Evolutionary conservation across 2,329 filamentous ascomycete species (phyloP).

Genomic region (Fusarium pininemorale): DNA sequence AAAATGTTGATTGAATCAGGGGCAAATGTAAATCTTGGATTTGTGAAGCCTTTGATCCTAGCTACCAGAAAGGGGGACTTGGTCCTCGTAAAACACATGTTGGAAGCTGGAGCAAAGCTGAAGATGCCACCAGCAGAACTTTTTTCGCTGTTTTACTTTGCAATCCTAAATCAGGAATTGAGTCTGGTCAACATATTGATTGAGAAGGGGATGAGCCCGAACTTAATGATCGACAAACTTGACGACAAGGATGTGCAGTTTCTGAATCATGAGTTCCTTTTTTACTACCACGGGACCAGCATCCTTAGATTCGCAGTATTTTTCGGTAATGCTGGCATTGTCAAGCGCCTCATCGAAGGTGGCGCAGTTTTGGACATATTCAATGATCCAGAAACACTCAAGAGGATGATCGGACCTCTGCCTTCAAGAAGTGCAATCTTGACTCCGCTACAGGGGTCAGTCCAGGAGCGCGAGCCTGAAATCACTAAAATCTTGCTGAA

Average conservation of each 20-base stretch:
- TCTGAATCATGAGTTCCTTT: no score
- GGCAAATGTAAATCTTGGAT: rapidly evolving
- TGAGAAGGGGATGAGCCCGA: no score
- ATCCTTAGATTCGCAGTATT: no score
- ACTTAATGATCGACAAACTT: rapidly evolving
- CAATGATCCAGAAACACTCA: rapidly evolving
- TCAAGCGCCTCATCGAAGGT: neutral
- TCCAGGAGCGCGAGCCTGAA: rapidly evolving
- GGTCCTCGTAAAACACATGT: constrained; percentile 39
- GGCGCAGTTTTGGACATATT: neutral
- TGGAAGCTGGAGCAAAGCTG: constrained; percentile 43
- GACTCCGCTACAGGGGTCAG: neutral
- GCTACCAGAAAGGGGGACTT: constrained; percentile 19
- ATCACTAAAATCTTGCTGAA: neutral
- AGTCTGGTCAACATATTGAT: neutral
- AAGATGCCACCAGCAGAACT: neutral
- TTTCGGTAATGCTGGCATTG: rapidly evolving
- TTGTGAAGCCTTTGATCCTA: rapidly evolving
- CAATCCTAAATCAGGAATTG: rapidly evolving
- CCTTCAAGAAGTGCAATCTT: rapidly evolving
- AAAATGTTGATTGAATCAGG: neutral
- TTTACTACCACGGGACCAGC: no score
- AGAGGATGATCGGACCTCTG: rapidly evolving
- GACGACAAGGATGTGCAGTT: rapidly evolving
- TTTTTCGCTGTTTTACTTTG: rapidly evolving